Evolutionary conservation across 345 rosid genomes (phyloP).

Genomic region (Lepidium sativum): DNA sequence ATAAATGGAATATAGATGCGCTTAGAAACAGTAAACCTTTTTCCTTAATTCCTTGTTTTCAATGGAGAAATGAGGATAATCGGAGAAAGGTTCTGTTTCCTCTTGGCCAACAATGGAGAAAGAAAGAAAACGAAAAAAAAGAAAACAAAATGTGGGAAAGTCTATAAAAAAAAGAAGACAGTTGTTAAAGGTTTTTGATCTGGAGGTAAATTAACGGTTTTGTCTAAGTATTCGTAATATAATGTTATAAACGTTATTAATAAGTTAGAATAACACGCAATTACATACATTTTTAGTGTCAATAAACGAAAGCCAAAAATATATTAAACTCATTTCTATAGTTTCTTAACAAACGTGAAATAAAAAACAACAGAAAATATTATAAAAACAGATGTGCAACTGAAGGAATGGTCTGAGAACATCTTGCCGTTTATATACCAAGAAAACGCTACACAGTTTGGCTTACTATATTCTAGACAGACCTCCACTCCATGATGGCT

Average conservation of each 20-base stretch:
- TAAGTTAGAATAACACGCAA: not conserved
- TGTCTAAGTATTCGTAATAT: not conserved
- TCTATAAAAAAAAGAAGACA: too few relatives aligned
- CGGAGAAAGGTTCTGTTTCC: not conserved
- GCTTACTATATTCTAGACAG: conserved; percentile 31
- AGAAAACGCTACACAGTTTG: conserved; percentile 11
- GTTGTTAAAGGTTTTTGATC: not conserved
- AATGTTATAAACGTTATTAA: not conserved
- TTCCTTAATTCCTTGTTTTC: not conserved
- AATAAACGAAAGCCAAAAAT: too few relatives aligned
- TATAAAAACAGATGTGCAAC: too few relatives aligned
- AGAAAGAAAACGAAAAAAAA: not conserved
- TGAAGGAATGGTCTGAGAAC: not conserved
- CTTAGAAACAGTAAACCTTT: not conserved
- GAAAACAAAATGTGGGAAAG: not conserved
- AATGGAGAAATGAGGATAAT: conserved; percentile 3
- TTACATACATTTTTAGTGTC: too few relatives aligned
- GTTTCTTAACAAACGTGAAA: not conserved
- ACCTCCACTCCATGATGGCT: conserved; percentile 77
- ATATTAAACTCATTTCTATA: not conserved
- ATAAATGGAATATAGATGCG: not conserved
- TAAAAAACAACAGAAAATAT: not conserved
- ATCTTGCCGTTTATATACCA: conserved; percentile 13
- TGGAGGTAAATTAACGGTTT: not conserved
- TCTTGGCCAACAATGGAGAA: not conserved